Conservation (phyloP, 108 stramenopile species). For the Cyclostephanos invisitatus region DNA sequence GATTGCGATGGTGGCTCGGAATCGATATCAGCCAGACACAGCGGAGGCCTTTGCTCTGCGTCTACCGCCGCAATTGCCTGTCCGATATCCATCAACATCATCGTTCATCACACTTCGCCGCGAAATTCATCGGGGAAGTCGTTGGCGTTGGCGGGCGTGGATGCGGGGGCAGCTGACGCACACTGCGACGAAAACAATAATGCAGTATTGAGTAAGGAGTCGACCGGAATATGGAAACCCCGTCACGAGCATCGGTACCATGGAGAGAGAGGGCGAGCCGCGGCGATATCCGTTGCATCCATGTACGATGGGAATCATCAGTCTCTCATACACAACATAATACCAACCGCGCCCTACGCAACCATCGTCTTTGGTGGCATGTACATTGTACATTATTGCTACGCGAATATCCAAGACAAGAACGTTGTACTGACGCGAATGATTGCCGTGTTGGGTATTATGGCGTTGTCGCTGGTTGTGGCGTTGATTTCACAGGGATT, state of each 20-base stretch:
- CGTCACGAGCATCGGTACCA: not conserved
- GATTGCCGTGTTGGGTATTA: slow-evolving; percentile 18
- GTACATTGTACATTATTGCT: slow-evolving; percentile 29
- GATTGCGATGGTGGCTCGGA: not conserved
- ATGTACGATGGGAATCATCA: slow-evolving; percentile 10
- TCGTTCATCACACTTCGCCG: slow-evolving; percentile 22
- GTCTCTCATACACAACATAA: slow-evolving; percentile 11
- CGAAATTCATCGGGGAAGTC: not conserved
- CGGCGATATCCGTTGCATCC: slow-evolving; percentile 11
- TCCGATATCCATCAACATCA: slow-evolving; percentile 14
- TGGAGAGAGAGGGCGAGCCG: not conserved
- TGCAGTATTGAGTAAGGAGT: not conserved
- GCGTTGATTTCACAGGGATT: slow-evolving; percentile 9
- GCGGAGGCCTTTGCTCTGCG: not conserved
- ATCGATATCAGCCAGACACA: not conserved
- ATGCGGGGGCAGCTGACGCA: not conserved
- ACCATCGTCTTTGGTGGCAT: slow-evolving; percentile 29
- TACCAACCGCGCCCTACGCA: slow-evolving; percentile 4
- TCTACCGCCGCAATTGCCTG: not conserved
- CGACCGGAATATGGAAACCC: not conserved
- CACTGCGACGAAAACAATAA: not conserved
- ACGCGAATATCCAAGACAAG: slow-evolving; percentile 42
- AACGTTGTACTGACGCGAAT: slow-evolving; percentile 21
- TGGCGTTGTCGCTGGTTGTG: slow-evolving; percentile 11
- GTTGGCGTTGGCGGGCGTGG: not conserved